Conservation (phyloP, 352 stramenopile species). For the Phytophthora ramorum region DNA sequence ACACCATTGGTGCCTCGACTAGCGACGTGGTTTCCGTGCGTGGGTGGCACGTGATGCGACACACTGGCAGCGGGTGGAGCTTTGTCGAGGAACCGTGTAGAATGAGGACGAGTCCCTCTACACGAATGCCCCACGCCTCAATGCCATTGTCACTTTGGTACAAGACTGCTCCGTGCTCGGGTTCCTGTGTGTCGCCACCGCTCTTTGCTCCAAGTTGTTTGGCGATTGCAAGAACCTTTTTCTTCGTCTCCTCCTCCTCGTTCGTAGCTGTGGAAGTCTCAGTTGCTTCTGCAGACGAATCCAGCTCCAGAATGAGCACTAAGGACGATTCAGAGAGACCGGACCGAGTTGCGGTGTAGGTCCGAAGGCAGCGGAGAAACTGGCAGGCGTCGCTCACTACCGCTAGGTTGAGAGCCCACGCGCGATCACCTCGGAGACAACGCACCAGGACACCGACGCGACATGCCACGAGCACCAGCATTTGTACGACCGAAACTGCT, state of each 20-base stretch:
- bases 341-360: constrained; percentile 1
- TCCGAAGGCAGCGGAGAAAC: constrained; percentile 22
- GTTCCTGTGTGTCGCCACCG: not conserved
- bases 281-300: constrained; percentile 8
- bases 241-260: constrained; percentile 15
- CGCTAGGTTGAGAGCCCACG: constrained; percentile 34
- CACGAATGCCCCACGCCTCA: constrained; percentile 36
- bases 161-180: constrained; percentile 28
- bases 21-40: not conserved
- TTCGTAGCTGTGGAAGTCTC: not conserved
- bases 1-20: constrained; percentile 17
- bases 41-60: constrained; percentile 41
- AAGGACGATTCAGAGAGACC: constrained; percentile 10
- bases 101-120: constrained; percentile 47
- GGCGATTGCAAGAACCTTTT: constrained; percentile 1
- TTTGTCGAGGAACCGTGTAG: constrained; percentile 24
- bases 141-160: constrained; percentile 12
- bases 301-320: constrained; percentile 23
- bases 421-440: constrained; percentile 30
- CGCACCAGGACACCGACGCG: constrained; percentile 30
- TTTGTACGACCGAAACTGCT: constrained; percentile 20
- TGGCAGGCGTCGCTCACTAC: constrained; percentile 21
- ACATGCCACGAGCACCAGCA: constrained; percentile 33
- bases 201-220: constrained; percentile 11
- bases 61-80: constrained; percentile 42